A percentile compares a stretch with the other conserved stretches of the same genome.
phyloP scores from a whole-genome alignment of 768 basidiomycete species.

The Auricularia sp. region DNA sequence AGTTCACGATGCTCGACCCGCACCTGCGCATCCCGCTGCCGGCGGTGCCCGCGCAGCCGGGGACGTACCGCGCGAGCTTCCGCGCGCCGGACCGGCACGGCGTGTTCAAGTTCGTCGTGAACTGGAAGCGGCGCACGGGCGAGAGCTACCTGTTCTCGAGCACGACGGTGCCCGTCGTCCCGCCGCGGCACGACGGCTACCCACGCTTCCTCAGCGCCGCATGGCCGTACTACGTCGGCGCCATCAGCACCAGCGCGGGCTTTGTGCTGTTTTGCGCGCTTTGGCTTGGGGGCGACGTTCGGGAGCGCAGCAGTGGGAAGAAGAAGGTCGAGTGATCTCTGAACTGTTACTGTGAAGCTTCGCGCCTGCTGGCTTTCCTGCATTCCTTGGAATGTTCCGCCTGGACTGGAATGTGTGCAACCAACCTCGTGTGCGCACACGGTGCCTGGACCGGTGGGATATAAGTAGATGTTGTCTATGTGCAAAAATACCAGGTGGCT shows the following conservation, averaged over 20 bases:
- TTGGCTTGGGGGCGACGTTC: slow-evolving; percentile 79
- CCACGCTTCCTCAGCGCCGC: slow-evolving; percentile 92
- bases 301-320: slow-evolving; percentile 36
- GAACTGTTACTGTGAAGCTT: no score
- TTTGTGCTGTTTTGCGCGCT: slow-evolving; percentile 81
- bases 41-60: slow-evolving; percentile 45
- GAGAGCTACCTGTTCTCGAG: slow-evolving; percentile 62
- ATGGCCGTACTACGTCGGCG: slow-evolving; percentile 90
- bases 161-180: slow-evolving; percentile 78
- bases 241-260: slow-evolving; percentile 76
- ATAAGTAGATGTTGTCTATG: not conserved
- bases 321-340: not conserved
- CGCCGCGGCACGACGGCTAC: slow-evolving; percentile 90
- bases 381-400: no score
- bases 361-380: no score
- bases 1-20: slow-evolving; percentile 98
- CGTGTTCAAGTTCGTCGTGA: slow-evolving; percentile 93
- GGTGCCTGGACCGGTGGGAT: not conserved
- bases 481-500: not conserved
- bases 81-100: slow-evolving; percentile 91
- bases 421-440: no score
- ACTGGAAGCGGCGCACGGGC: slow-evolving; percentile 80
- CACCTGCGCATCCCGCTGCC: slow-evolving; percentile 76
- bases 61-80: slow-evolving; percentile 76
- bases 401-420: no score